Conservation (phyloP, 2,329 filamentous ascomycete species). For the Phaeosphaeriaceae sp. region DNA sequence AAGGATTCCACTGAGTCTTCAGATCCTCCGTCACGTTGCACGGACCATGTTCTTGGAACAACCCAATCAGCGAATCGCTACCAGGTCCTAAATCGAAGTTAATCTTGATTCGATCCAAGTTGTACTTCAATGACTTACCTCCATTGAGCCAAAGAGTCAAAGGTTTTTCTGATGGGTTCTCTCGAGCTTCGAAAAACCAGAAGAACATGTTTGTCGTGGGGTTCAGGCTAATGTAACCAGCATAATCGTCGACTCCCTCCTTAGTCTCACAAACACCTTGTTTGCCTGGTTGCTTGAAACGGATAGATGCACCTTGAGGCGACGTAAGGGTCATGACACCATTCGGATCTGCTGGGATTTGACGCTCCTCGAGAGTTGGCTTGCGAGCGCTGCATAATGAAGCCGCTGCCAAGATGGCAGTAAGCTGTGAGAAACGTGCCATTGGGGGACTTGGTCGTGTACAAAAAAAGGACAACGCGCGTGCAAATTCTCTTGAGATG, state of each 20-base stretch:
- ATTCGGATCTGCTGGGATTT: conserved; percentile 40
- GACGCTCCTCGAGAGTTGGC: conserved; percentile 34
- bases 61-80: conserved; percentile 61
- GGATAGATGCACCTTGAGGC: conserved; percentile 42
- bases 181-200: conserved; percentile 59
- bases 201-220: conserved; percentile 51
- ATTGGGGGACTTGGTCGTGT: conserved; percentile 26
- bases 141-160: conserved; percentile 62
- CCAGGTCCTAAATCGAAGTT: conserved; percentile 53
- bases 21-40: conserved; percentile 46
- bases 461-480: conserved; percentile 11
- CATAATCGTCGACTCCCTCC: conserved; percentile 47
- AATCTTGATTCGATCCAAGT: neutral
- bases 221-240: conserved; percentile 47
- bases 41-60: conserved; percentile 56
- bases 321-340: conserved; percentile 45
- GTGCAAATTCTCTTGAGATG: conserved; percentile 3
- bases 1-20: conserved; percentile 46
- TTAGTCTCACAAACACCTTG: conserved; percentile 54
- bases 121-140: conserved; percentile 19
- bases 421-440: conserved; percentile 30
- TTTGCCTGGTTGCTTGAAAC: conserved; percentile 48
- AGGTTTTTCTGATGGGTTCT: conserved; percentile 49
- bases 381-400: conserved; percentile 28
- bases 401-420: conserved; percentile 29